Base-by-base conservation (phyloP, 768 basidiomycete species). In the Rhizopogon vesiculosus region DNA sequence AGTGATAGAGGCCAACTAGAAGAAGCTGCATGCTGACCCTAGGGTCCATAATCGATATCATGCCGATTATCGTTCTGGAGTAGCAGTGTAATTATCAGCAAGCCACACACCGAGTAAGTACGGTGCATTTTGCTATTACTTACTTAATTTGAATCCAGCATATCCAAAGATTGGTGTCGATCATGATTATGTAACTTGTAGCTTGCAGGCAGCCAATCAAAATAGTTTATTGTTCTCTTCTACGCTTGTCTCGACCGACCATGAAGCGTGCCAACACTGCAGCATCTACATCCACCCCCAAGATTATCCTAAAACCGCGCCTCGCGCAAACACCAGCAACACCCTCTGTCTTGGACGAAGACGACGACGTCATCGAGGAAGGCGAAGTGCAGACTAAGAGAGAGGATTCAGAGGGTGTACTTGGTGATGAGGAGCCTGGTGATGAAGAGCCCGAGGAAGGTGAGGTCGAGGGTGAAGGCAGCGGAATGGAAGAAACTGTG, bases 251-350 rank as follows among this genome's bases (percentile, higher is more conserved):
- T 25, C 25, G 25, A 25, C 44, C 3, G 51, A 49, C n/a, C 10
- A 67, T 69, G 67, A 69, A 63, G 31, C 67, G 67, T 35, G 9
- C 19, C 22, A 51, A 58, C 40, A 56, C 58, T 10, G 16, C 40
- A n/a, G 40, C 40, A 7, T 65, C 63, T 38, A 65, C 62, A 4
- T 56, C 62, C 16, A 59, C 53, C 13, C 70, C 62, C 25, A 76
- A 74, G 66, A 76, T 76, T 42, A 76, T 75, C 9, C 73, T 75
- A 56, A 76, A 72, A 46, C 74, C 75, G 1, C 73, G 71, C 33
- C 58, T 68, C 10, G 66, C 65, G 16, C 69, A 64, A 49, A 49
- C 35, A 12, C 48, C 59, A 25, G 61, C 58, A 22, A 59, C 60
- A 0, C 62, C 59, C 7, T 3, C 48, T 46, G 4, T 58, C 61